These are phyloP conservation scores for Ophiostoma sp. DNA, from an alignment of 2,329 filamentous ascomycete genomes.

Conservation along the genomic window DNA sequence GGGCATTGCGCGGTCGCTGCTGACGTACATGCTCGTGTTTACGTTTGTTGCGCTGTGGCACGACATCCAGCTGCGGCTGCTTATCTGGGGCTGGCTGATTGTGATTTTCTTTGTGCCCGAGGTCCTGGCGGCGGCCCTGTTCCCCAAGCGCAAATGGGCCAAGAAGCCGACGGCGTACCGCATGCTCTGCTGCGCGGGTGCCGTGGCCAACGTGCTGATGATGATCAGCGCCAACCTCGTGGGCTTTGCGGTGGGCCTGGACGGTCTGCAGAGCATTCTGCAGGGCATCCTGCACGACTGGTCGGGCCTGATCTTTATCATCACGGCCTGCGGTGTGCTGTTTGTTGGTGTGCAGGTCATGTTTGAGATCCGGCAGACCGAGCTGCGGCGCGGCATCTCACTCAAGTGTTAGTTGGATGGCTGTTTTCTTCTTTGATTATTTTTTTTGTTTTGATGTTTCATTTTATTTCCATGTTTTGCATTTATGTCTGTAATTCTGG, in stretches of 20 bases:
- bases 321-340: conserved; percentile 63
- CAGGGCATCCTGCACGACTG: conserved; percentile 69
- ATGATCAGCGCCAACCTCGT: conserved; percentile 96
- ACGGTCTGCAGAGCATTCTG: conserved; percentile 74
- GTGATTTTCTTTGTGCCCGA: conserved; percentile 92
- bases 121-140: conserved; percentile 63
- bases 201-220: conserved; percentile 79
- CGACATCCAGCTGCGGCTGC: conserved; percentile 82
- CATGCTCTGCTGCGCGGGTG: conserved; percentile 72
- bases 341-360: conserved; percentile 89
- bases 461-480: not conserved
- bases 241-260: conserved; percentile 86
- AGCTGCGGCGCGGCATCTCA: conserved; percentile 73
- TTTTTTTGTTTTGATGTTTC: not conserved
- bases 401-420: conserved; percentile 59
- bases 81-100: conserved; percentile 96
- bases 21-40: conserved; percentile 80
- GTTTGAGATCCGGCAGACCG: conserved; percentile 88
- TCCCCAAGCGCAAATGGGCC: conserved; percentile 69
- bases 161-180: conserved; percentile 66
- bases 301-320: conserved; percentile 65
- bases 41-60: conserved; percentile 98
- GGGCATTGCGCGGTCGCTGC: conserved; percentile 52
- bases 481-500: not conserved
- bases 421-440: not conserved